Conservation (phyloP, 108 stramenopile genomes). For the Chaetoceros tenuissimus region DNA sequence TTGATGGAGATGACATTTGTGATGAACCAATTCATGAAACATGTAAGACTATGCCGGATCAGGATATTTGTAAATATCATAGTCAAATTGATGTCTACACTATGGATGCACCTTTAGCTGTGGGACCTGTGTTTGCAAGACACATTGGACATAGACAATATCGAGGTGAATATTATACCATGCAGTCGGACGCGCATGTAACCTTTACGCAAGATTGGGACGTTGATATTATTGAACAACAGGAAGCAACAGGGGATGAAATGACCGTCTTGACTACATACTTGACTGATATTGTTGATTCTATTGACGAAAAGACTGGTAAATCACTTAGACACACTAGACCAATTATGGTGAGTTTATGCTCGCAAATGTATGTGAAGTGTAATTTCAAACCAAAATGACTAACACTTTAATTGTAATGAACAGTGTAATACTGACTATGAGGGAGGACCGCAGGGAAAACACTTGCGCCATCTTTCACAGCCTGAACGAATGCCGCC, state of each 20-base stretch:
- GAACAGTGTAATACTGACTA: constrained; percentile 87
- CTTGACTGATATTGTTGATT: constrained; percentile 71
- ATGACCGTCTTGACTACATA: constrained; percentile 90
- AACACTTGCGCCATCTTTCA: constrained; percentile 75
- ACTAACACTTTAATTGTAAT: too few species aligned
- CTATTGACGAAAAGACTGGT: constrained; percentile 50
- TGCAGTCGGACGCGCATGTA: constrained; percentile 94
- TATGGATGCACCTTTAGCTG: constrained; percentile 67
- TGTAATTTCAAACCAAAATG: constrained; percentile 16
- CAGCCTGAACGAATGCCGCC: constrained; percentile 70
- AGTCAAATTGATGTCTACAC: constrained; percentile 71
- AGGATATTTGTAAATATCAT: constrained; percentile 66
- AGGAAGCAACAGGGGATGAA: constrained; percentile 72
- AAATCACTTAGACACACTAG: constrained; percentile 55
- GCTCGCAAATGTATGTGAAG: too few species aligned
- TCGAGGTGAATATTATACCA: constrained; percentile 90
- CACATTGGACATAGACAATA: constrained; percentile 84
- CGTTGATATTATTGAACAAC: constrained; percentile 72
- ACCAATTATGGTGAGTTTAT: constrained; percentile 83
- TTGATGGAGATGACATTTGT: constrained; percentile 68
- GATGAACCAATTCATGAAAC: constrained; percentile 57
- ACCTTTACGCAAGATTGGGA: constrained; percentile 89
- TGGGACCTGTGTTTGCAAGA: constrained; percentile 87
- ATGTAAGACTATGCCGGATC: constrained; percentile 52
- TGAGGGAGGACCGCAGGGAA: constrained; percentile 64